Evolutionary conservation across 352 stramenopile genomes (phyloP).

Genomic region (Pythium volutum): DNA sequence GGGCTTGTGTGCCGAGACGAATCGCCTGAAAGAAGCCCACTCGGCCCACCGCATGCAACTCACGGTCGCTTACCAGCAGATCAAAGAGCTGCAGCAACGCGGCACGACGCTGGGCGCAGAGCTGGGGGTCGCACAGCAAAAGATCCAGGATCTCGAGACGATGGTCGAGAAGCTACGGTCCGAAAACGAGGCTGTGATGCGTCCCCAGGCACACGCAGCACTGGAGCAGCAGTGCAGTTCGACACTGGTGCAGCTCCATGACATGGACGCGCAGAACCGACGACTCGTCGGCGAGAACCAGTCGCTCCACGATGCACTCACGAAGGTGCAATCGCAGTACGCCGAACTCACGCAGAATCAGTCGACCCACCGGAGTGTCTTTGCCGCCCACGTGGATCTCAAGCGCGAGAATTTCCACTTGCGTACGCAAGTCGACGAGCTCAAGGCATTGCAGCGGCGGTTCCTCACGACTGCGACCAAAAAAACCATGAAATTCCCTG

Average conservation of each 20-base stretch:
- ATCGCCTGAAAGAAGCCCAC: conserved; percentile 1
- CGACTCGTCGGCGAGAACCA: conserved; percentile 31
- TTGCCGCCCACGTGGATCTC: conserved; percentile 69
- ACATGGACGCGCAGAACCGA: conserved; percentile 24
- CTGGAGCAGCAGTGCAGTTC: conserved; percentile 16
- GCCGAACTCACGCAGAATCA: conserved; percentile 17
- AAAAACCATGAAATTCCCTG: conserved; percentile 65
- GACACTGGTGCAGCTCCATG: neutral
- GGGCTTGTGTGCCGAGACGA: conserved; percentile 22
- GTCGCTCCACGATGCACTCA: conserved; percentile 34
- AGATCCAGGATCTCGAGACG: neutral
- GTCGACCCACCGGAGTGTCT: conserved; percentile 28
- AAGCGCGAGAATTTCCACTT: conserved; percentile 75
- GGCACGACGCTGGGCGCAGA: neutral
- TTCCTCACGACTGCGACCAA: conserved; percentile 75
- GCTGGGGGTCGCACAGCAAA: neutral
- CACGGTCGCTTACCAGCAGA: neutral
- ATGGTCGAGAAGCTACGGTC: neutral
- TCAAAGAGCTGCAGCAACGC: neutral
- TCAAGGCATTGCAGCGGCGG: conserved; percentile 62
- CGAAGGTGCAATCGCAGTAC: conserved; percentile 38
- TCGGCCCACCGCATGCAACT: neutral
- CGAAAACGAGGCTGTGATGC: neutral
- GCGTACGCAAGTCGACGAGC: conserved; percentile 59
- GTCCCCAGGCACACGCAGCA: neutral